Conservation (phyloP, 192 early-diverging fungal species). For the Backusella mclennaniae region DNA sequence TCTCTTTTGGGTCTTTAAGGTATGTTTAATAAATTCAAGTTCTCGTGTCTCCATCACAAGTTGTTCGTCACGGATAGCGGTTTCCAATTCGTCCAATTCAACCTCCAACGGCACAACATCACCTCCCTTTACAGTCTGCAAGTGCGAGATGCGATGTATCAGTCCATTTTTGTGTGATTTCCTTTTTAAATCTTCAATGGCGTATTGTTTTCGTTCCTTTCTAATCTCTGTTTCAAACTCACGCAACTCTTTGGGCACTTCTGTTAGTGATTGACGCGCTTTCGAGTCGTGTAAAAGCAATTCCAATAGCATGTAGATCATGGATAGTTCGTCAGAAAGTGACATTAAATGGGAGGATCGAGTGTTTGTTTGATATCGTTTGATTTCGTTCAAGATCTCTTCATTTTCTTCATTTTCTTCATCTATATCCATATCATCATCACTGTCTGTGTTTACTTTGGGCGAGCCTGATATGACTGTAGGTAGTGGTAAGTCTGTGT, state of each 20-base stretch:
- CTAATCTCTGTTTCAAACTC: not conserved
- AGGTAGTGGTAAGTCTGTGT: not conserved
- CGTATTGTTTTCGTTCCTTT: not conserved
- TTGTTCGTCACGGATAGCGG: not conserved
- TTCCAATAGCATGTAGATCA: constrained; percentile 21
- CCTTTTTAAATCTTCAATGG: constrained; percentile 1
- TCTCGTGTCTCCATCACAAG: not conserved
- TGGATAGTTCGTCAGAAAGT: not conserved
- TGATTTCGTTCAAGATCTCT: not conserved
- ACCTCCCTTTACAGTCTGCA: not conserved
- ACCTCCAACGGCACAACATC: not conserved
- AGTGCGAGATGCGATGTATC: not conserved
- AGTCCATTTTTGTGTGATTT: not conserved
- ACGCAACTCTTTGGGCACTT: not conserved
- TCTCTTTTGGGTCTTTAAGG: not conserved
- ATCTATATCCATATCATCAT: not conserved
- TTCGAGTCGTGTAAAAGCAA: constrained; percentile 5
- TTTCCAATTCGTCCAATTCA: constrained; percentile 13
- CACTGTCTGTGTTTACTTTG: not conserved
- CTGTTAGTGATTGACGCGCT: constrained; percentile 3
- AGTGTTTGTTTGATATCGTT: constrained; percentile 4
- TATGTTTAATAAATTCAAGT: constrained; percentile 2
- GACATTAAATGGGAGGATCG: not conserved
- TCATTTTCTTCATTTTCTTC: not conserved
- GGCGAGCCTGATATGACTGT: not conserved